These are phyloP conservation scores for Naumovozyma castellii DNA, from an alignment of 805 yeast genomes.

Conservation along the genomic window DNA sequence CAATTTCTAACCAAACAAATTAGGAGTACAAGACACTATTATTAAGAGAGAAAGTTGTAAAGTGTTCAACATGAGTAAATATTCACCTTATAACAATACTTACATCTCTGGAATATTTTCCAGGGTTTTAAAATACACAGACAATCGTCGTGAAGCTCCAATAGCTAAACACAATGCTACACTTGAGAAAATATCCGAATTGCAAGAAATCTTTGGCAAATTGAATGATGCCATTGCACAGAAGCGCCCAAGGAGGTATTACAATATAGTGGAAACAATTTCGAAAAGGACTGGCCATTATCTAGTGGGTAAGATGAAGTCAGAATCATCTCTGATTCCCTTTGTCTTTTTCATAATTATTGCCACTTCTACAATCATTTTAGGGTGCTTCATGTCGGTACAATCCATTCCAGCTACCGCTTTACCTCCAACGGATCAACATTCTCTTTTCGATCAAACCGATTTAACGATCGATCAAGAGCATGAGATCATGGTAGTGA, in stretches of 20 bases:
- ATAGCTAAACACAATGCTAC: not conserved
- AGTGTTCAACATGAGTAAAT: too few species aligned
- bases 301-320: not conserved
- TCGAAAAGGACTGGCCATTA: not conserved
- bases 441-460: slow-evolving; percentile 35
- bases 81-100: not conserved
- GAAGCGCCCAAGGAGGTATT: not conserved
- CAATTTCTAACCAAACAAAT: too few species aligned
- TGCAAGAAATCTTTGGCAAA: not conserved
- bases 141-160: not conserved
- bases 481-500: slow-evolving; percentile 12
- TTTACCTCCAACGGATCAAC: slow-evolving; percentile 29
- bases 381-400: slow-evolving; percentile 32
- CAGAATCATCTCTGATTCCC: not conserved
- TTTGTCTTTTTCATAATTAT: slow-evolving; percentile 6
- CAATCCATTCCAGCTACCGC: slow-evolving; percentile 24
- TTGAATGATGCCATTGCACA: not conserved
- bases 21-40: too few species aligned
- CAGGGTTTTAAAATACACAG: not conserved
- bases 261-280: not conserved
- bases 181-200: not conserved
- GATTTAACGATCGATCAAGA: slow-evolving; percentile 29
- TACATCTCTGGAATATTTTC: not conserved
- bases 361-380: slow-evolving; percentile 23
- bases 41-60: too few species aligned